Percentiles rank a stretch among this genome's conserved stretches.
phyloP scores from a whole-genome alignment of 23 red algal genomes.

The Agarophyton chilense region DNA sequence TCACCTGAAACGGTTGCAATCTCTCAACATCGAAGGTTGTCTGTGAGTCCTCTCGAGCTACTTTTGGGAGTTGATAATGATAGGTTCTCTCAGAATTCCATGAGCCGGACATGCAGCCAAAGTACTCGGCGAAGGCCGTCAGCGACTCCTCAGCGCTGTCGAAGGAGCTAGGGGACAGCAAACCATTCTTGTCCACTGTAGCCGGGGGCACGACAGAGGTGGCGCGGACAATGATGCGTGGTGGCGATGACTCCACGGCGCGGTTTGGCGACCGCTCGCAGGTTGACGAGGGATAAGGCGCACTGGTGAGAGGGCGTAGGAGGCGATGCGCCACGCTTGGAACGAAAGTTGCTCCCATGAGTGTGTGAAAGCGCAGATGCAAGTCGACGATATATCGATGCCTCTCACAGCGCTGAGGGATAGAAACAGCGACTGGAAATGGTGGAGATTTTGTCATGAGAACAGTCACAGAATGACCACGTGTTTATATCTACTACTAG shows the following conservation, averaged over 20 bases:
- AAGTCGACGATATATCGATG: too few species aligned
- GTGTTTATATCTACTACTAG: too few species aligned
- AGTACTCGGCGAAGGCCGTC: conserved; percentile 23
- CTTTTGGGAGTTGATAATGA: conserved; percentile 30
- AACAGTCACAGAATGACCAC: too few species aligned
- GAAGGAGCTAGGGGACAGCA: neutral
- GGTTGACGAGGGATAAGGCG: neutral
- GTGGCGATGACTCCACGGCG: neutral
- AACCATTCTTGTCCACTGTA: neutral
- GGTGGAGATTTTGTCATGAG: too few species aligned
- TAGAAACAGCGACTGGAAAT: too few species aligned
- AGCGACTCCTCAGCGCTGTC: neutral
- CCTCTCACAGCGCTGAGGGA: too few species aligned
- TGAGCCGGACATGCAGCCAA: conserved; percentile 27
- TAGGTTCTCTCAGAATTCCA: conserved; percentile 76
- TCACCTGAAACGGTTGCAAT: conserved; percentile 4
- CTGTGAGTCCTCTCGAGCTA: conserved; percentile 40
- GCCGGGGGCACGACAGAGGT: neutral
- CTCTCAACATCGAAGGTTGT: conserved; percentile 62
- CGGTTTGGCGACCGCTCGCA: neutral
- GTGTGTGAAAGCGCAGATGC: too few species aligned
- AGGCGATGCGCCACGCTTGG: neutral
- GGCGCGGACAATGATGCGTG: neutral
- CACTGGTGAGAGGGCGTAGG: neutral
- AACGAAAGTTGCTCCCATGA: neutral